A percentile compares a stretch with the other conserved stretches of the same genome.
Conservation (phyloP, 768 basidiomycete species). For the Auriscalpium orientale region DNA sequence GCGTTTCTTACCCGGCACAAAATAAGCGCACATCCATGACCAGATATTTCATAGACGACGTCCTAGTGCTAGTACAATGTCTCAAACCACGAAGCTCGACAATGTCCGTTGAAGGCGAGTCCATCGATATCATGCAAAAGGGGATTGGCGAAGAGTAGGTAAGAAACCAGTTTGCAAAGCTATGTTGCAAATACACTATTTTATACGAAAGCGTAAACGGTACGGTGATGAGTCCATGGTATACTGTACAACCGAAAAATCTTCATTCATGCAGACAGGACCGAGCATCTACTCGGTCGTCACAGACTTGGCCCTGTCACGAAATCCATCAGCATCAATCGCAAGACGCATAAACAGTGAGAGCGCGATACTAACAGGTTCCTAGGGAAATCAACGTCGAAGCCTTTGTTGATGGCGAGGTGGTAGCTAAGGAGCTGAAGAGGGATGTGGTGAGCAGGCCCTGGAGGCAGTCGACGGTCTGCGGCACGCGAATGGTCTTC, state of each 20-base stretch:
- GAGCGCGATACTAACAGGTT: slow-evolving; percentile 60
- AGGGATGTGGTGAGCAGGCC: slow-evolving; percentile 92
- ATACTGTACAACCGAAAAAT: slow-evolving; percentile 6
- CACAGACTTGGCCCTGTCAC: slow-evolving; percentile 26
- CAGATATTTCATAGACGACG: not conserved
- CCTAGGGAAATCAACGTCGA: slow-evolving; percentile 97
- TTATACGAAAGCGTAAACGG: not conserved
- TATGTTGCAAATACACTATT: not conserved
- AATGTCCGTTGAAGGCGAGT: not conserved
- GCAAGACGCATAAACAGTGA: not conserved
- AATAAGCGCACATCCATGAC: too few relatives aligned
- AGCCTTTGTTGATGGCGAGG: slow-evolving; percentile 90
- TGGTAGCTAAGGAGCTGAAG: slow-evolving; percentile 95
- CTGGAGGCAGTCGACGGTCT: slow-evolving; percentile 91
- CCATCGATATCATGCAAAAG: not conserved
- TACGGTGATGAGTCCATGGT: not conserved
- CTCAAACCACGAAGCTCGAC: not conserved
- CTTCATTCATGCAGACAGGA: not conserved
- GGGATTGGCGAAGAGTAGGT: not conserved
- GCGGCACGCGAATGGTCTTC: slow-evolving; percentile 90
- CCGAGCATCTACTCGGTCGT: slow-evolving; percentile 22
- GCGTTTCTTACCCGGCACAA: too few relatives aligned
- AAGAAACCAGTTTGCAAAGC: not conserved
- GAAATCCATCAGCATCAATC: not conserved
- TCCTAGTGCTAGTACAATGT: not conserved